phyloP scores from a whole-genome alignment of 352 stramenopile species.

The Globisporangium rhizosaccharum region DNA sequence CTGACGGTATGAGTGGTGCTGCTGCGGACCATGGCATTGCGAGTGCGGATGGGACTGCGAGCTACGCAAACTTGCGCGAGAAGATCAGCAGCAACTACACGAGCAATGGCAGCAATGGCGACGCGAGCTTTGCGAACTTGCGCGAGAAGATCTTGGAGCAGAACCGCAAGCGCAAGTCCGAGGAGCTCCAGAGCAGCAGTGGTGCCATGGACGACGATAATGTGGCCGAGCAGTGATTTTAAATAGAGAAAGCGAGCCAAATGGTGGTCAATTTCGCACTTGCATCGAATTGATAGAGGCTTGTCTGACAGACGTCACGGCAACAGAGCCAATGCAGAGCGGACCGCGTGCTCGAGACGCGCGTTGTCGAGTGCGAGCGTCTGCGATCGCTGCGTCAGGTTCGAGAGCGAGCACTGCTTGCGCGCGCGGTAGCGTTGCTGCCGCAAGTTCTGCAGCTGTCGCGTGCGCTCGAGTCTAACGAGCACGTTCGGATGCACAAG shows the following conservation, averaged over 20 bases:
- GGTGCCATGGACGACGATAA: too few species aligned
- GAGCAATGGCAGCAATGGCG: constrained; percentile 10
- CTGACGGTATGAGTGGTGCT: background rate
- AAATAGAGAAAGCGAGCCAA: too few species aligned
- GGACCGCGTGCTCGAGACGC: constrained; percentile 6
- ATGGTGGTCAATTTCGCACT: too few species aligned
- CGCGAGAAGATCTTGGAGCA: constrained; percentile 53
- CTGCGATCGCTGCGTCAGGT: constrained; percentile 15
- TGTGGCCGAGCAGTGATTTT: too few species aligned
- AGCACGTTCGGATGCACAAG: too few species aligned
- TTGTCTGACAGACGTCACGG: background rate
- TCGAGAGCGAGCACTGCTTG: constrained; percentile 31
- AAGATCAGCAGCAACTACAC: constrained; percentile 40
- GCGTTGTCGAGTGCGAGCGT: constrained; percentile 3
- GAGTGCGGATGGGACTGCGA: constrained; percentile 25
- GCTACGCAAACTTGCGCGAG: constrained; percentile 68
- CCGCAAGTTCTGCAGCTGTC: constrained; percentile 37
- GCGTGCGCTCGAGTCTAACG: constrained; percentile 23
- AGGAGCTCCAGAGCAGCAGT: constrained; percentile 12
- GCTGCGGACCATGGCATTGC: background rate
- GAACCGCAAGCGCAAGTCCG: constrained; percentile 60
- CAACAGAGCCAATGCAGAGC: background rate
- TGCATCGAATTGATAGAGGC: too few species aligned
- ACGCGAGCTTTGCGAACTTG: constrained; percentile 65
- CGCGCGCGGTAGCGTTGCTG: constrained; percentile 43